A percentile compares a stretch with the other conserved stretches of the same genome.
Evolutionary conservation across 768 basidiomycete genomes (phyloP).

Genomic region (Obba rivulosa): DNA sequence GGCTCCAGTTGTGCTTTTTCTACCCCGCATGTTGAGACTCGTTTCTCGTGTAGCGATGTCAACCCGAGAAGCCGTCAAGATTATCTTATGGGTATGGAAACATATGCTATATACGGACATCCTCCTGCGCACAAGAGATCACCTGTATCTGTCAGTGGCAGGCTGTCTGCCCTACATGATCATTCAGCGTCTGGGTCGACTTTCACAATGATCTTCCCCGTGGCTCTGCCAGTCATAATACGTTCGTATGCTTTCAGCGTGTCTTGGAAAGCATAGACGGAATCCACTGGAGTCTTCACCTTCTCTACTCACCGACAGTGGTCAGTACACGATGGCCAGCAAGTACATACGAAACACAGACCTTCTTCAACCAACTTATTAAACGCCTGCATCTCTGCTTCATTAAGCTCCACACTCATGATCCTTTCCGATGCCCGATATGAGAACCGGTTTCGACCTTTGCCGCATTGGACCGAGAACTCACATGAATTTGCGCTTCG

Average conservation of each 20-base stretch:
- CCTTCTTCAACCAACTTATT: conserved; percentile 23
- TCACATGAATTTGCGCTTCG: conserved; percentile 41
- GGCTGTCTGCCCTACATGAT: no score
- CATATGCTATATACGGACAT: no score
- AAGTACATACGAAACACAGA: conserved; percentile 1
- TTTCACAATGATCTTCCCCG: conserved; percentile 64
- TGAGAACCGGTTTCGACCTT: no score
- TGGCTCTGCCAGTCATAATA: conserved; percentile 48
- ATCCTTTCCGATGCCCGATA: conserved; percentile 22
- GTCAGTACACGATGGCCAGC: no score
- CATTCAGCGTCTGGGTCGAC: conserved; percentile 26
- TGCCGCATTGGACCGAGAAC: conserved; percentile 14
- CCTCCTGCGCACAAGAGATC: no score
- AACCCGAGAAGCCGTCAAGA: no score
- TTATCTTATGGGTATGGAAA: no score
- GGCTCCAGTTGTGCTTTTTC: no score
- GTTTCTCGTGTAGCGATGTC: no score
- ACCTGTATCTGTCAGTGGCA: no score
- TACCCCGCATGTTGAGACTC: no score
- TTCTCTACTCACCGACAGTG: conserved; percentile 31
- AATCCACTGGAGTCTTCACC: conserved; percentile 54
- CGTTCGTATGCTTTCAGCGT: conserved; percentile 57
- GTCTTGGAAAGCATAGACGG: conserved; percentile 51
- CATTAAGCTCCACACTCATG: conserved; percentile 26
- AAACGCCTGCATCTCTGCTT: conserved; percentile 28